Evolutionary conservation across 805 yeast species (phyloP), one percentile per base, ranked within the genome.

Genomic region (Lipomyces japonicus): DNA sequence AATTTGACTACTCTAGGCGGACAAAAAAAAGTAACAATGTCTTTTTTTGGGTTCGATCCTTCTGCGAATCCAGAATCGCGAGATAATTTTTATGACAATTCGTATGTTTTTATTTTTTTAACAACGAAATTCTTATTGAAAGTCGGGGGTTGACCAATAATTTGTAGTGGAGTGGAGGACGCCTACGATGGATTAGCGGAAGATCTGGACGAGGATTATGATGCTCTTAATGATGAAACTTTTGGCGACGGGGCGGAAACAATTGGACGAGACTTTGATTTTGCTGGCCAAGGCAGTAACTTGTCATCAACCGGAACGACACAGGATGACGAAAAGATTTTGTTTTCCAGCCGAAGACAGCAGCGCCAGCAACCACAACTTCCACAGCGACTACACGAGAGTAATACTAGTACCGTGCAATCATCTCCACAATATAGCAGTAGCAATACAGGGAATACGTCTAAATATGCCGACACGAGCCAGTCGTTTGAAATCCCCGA

Each of bases 111-210:
- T 18, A 14, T 12, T 34, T 34, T 34, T 14, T 6, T 34, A 12
- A 34, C 14, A 10, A 14, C 12, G 14, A 28, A 14, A 18, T 7
- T 34, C 21, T 6, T 34, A 19, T 19, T 34, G 37, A 34, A 12
- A 6, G 9, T 34, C 5, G 37, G 16, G 16, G 10, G 30, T 16
- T n/a, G 16, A 16, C 40, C n/a, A 12, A 37, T 10, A 12, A 12
- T n/a, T 37, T 12, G 36, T 41, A 14, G 14, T 12, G 39, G 18
- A 19, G 19, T 14, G n/a, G 95, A 88, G 61, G 95, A 88, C 30
- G 81, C 91, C 18, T 86, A 85, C 66, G 86, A 81, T 39, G 90
- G 91, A 2, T 74, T 83, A 48, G 95, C 87, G 4, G 86, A 80
- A n/a, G 56, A 68, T 60, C 57, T 74, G 42, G 76, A 74, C 30